A percentile compares a stretch with the other conserved stretches of the same genome.
phyloP scores from a whole-genome alignment of 331 rosid species.

The Acacia concinna region DNA sequence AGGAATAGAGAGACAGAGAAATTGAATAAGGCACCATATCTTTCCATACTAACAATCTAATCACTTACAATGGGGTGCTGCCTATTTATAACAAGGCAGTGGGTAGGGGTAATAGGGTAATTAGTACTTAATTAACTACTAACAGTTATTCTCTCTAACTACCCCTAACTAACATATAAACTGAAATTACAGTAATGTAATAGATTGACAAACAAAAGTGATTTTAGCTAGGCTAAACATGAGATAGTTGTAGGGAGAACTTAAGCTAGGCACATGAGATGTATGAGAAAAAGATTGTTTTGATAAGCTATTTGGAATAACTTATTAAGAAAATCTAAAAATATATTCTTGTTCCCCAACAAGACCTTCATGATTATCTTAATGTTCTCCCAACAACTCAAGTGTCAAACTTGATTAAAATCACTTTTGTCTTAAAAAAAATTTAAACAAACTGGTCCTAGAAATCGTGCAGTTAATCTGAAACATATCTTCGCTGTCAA shows the following conservation, averaged over 20 bases:
- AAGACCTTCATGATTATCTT: neutral
- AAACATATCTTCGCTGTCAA: neutral
- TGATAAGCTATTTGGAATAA: neutral
- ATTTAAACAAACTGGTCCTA: neutral
- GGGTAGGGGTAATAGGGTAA: too few species aligned
- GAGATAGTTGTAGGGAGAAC: neutral
- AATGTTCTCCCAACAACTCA: neutral
- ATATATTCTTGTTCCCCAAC: neutral
- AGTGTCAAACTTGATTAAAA: neutral
- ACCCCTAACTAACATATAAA: too few species aligned
- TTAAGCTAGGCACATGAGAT: neutral
- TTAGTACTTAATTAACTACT: too few species aligned
- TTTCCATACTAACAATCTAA: too few species aligned
- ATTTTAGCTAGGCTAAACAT: neutral
- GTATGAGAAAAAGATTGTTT: neutral
- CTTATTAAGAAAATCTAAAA: neutral
- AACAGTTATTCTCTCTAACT: too few species aligned
- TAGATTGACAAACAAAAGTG: neutral
- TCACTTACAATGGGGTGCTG: too few species aligned
- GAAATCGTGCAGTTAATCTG: conserved; percentile 17
- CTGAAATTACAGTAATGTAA: too few species aligned
- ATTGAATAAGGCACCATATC: too few species aligned
- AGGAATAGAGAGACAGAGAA: too few species aligned
- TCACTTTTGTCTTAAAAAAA: neutral
- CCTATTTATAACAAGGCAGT: too few species aligned